Evolutionary conservation across 164 flowering plant species (phyloP).

Genomic region (Santalum album): DNA sequence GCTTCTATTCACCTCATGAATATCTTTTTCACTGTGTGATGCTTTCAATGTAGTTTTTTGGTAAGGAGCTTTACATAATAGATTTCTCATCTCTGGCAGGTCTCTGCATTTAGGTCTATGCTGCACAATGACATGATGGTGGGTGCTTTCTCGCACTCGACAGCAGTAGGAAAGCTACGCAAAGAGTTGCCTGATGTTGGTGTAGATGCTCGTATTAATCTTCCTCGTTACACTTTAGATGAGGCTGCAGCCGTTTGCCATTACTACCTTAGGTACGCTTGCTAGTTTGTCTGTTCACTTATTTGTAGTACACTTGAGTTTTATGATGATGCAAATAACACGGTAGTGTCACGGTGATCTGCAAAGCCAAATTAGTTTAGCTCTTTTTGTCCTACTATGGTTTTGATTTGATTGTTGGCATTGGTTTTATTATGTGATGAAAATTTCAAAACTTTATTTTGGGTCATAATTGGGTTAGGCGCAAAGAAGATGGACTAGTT

Average conservation of each 20-base stretch:
- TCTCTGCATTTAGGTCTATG: slow-evolving; percentile 87
- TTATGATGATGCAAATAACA: no score
- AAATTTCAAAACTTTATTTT: no score
- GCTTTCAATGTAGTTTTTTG: no score
- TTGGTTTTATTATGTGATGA: no score
- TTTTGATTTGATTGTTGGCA: no score
- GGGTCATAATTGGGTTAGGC: no score
- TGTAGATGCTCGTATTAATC: slow-evolving; percentile 55
- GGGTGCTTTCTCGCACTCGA: slow-evolving; percentile 96
- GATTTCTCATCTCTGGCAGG: slow-evolving; percentile 36
- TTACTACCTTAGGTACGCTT: slow-evolving; percentile 77
- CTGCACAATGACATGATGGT: slow-evolving; percentile 92
- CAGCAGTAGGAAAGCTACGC: slow-evolving; percentile 96
- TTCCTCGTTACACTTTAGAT: slow-evolving; percentile 74
- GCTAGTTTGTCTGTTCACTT: neutral
- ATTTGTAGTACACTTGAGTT: no score
- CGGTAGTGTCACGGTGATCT: no score
- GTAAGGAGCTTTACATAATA: neutral
- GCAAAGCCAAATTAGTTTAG: no score
- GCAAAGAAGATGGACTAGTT: no score
- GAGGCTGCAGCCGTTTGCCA: slow-evolving; percentile 86
- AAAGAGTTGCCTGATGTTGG: slow-evolving; percentile 88
- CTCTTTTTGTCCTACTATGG: no score
- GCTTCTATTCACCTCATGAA: neutral
- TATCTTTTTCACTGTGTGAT: neutral